phyloP scores from a whole-genome alignment of 805 yeast species.

The Teunomyces kruisii region DNA sequence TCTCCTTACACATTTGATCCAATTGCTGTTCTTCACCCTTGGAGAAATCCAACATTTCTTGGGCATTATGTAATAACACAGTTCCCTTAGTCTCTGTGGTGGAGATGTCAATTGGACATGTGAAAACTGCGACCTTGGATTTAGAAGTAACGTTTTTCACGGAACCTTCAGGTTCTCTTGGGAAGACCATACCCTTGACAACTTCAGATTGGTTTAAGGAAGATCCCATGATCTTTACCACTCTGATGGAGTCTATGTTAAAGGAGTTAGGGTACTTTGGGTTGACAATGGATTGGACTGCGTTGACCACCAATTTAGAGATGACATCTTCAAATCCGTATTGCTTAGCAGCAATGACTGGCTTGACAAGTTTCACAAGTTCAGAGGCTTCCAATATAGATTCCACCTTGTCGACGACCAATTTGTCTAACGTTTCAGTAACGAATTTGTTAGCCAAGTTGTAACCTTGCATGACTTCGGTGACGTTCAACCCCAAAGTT shows the following conservation, averaged over 20 bases:
- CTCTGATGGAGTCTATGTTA: conserved; percentile 92
- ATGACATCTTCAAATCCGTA: conserved; percentile 82
- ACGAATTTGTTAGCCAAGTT: conserved; percentile 82
- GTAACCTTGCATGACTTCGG: conserved; percentile 92
- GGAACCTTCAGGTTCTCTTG: conserved; percentile 94
- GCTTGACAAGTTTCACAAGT: conserved; percentile 70
- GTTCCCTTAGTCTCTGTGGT: conserved; percentile 99
- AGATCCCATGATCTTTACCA: conserved; percentile 95
- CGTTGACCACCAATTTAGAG: conserved; percentile 77
- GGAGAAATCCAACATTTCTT: conserved; percentile 94
- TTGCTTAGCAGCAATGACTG: conserved; percentile 92
- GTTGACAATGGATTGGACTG: conserved; percentile 74
- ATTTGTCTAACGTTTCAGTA: conserved; percentile 60
- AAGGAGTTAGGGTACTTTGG: conserved; percentile 61
- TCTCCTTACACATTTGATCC: conserved; percentile 79
- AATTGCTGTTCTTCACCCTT: conserved; percentile 95
- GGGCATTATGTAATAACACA: conserved; percentile 90
- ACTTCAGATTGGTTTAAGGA: conserved; percentile 72
- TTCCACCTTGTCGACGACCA: conserved; percentile 62
- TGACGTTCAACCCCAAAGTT: conserved; percentile 81
- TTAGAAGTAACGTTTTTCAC: conserved; percentile 58
- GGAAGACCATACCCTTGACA: conserved; percentile 96
- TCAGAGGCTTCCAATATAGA: conserved; percentile 54
- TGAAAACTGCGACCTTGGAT: conserved; percentile 88
- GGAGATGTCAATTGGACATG: conserved; percentile 92